Evolutionary conservation across 306 rosid genomes (phyloP).

Genomic region (Hippophae rhamnoides): DNA sequence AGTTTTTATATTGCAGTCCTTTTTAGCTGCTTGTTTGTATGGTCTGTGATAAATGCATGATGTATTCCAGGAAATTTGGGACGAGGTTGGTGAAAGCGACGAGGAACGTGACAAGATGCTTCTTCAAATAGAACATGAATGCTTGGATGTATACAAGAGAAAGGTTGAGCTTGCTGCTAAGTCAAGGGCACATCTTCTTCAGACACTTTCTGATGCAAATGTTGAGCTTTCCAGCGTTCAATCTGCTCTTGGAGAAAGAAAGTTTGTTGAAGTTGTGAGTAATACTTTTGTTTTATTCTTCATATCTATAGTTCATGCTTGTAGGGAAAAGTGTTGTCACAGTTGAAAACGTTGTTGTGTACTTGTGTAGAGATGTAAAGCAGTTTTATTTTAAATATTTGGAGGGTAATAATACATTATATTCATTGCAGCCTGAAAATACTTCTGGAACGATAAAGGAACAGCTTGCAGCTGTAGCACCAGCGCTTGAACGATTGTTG

Average conservation of each 20-base stretch:
- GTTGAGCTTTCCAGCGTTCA: conserved; percentile 68
- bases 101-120: conserved; percentile 93
- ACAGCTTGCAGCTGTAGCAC: conserved; percentile 81
- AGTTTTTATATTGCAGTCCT: conserved; percentile 7
- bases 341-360: neutral
- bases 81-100: conserved; percentile 95
- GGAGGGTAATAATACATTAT: neutral
- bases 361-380: neutral
- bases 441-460: conserved; percentile 54
- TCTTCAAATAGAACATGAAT: conserved; percentile 94
- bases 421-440: conserved; percentile 37
- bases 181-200: conserved; percentile 91
- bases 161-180: conserved; percentile 93
- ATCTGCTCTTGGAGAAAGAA: conserved; percentile 82
- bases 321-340: neutral
- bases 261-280: conserved; percentile 40
- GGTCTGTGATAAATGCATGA: neutral
- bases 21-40: neutral
- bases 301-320: neutral
- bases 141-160: conserved; percentile 91
- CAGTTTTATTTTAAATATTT: neutral
- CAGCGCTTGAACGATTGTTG: conserved; percentile 74
- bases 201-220: conserved; percentile 74
- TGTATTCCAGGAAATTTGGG: conserved; percentile 81
- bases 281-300: conserved; percentile 1